These are phyloP conservation scores for Rachicladosporium sp. DNA, from an alignment of 2,329 filamentous ascomycete genomes.

Conservation along the genomic window DNA sequence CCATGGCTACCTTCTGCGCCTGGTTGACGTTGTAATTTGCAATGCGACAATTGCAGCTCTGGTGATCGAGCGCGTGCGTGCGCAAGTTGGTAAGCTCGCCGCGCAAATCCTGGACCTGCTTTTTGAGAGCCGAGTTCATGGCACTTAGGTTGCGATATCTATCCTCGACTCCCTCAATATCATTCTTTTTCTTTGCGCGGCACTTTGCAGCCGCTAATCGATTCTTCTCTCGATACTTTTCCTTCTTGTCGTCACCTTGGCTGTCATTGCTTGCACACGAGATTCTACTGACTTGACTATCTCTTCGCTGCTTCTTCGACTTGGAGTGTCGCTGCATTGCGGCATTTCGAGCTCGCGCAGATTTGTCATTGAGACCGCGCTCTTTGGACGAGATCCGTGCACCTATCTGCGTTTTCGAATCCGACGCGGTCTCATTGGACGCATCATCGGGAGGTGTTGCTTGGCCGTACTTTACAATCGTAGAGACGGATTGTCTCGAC, in stretches of 20 bases:
- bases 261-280: slow-evolving; percentile 1
- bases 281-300: slow-evolving; percentile 4
- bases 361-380: slow-evolving; percentile 12
- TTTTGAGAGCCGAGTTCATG: slow-evolving; percentile 20
- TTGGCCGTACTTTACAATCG: slow-evolving; percentile 20
- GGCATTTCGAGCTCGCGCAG: slow-evolving; percentile 20
- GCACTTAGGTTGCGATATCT: slow-evolving; percentile 28
- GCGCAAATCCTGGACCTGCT: slow-evolving; percentile 20
- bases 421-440: slow-evolving; percentile 6
- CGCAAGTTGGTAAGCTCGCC: slow-evolving; percentile 21
- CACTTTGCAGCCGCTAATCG: slow-evolving; percentile 63
- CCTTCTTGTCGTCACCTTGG: slow-evolving; percentile 35
- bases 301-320: slow-evolving; percentile 15
- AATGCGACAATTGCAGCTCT: slow-evolving; percentile 21
- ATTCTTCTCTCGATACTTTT: slow-evolving; percentile 56
- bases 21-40: slow-evolving; percentile 23
- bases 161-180: slow-evolving; percentile 39
- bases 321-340: slow-evolving; percentile 20
- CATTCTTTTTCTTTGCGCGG: slow-evolving; percentile 54
- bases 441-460: slow-evolving; percentile 26
- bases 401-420: background rate
- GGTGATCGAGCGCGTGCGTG: slow-evolving; percentile 21
- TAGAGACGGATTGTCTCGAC: slow-evolving; percentile 1
- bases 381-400: slow-evolving; percentile 2
- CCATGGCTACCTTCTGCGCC: slow-evolving; percentile 15